Evolutionary conservation across 176 grass and related monocot genomes (phyloP).

Genomic region (Bolboschoenus planiculmis): DNA sequence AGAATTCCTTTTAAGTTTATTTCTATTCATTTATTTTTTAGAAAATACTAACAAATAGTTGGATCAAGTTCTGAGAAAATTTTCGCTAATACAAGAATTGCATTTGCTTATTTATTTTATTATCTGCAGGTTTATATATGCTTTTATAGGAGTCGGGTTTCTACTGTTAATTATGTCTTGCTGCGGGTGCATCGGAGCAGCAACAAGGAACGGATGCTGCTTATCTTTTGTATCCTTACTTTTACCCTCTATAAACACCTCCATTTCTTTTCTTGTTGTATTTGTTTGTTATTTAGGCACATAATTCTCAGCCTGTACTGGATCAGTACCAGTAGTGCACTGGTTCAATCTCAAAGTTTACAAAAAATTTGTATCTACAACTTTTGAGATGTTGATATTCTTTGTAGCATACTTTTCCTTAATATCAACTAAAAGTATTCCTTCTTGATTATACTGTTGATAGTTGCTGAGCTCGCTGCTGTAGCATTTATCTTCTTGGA

Average conservation of each 20-base stretch:
- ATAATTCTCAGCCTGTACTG: not conserved
- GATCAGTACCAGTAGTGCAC: not conserved
- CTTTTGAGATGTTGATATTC: slow-evolving; percentile 8
- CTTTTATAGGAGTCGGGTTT: slow-evolving; percentile 59
- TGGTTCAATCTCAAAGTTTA: not conserved
- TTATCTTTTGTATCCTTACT: slow-evolving; percentile 69
- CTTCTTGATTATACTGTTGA: slow-evolving; percentile 71
- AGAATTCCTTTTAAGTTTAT: not conserved
- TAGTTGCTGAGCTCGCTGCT: slow-evolving; percentile 72
- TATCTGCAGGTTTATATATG: slow-evolving; percentile 66
- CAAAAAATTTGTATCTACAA: not conserved
- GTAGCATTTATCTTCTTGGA: slow-evolving; percentile 84
- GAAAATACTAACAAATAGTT: too few species aligned
- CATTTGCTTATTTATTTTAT: slow-evolving; percentile 5
- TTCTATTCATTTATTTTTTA: not conserved
- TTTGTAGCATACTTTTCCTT: slow-evolving; percentile 32
- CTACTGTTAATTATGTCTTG: slow-evolving; percentile 62
- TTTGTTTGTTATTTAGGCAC: not conserved
- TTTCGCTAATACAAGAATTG: not conserved
- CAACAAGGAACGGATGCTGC: slow-evolving; percentile 64
- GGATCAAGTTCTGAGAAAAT: not conserved
- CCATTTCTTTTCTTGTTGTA: not conserved
- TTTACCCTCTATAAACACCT: slow-evolving; percentile 12
- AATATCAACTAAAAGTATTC: slow-evolving; percentile 70
- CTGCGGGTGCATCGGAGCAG: slow-evolving; percentile 61